phyloP scores from a whole-genome alignment of 306 rosid species.

The Biancaea sappan region DNA sequence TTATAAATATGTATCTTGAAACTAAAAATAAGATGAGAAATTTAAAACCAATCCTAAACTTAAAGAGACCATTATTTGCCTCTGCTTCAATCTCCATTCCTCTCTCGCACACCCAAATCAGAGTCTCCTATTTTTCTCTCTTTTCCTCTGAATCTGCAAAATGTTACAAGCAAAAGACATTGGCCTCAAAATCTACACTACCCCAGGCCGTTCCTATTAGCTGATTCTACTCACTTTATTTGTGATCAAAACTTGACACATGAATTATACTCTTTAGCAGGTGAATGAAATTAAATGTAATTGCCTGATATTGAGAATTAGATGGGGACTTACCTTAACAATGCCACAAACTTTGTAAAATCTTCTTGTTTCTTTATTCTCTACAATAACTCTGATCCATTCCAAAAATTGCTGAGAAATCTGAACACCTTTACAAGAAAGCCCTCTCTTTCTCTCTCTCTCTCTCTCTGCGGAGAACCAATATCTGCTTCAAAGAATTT shows the following conservation, averaged over 20 bases:
- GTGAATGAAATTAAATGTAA: no score
- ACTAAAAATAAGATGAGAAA: no score
- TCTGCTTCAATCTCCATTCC: background rate
- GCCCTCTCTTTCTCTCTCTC: constrained; percentile 21
- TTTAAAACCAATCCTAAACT: background rate
- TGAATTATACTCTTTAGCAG: background rate
- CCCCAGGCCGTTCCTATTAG: background rate
- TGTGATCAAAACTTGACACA: background rate
- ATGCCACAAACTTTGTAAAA: background rate
- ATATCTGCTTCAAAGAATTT: constrained; percentile 31
- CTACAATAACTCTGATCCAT: constrained; percentile 26
- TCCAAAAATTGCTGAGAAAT: constrained; percentile 28
- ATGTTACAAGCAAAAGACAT: background rate
- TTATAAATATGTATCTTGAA: no score
- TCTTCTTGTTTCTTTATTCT: background rate
- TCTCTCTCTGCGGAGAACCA: constrained; percentile 22
- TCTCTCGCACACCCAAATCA: no score
- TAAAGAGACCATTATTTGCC: background rate
- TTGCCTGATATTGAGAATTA: no score
- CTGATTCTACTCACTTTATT: background rate
- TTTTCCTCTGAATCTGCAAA: background rate
- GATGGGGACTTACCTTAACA: no score
- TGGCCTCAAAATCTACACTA: background rate
- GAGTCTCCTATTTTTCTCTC: background rate
- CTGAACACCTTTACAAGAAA: constrained; percentile 44